Percentiles rank a stretch among this genome's conserved stretches.
Conservation (phyloP, 1,284 basidiomycete species). For the Cerioporus squamosus region DNA sequence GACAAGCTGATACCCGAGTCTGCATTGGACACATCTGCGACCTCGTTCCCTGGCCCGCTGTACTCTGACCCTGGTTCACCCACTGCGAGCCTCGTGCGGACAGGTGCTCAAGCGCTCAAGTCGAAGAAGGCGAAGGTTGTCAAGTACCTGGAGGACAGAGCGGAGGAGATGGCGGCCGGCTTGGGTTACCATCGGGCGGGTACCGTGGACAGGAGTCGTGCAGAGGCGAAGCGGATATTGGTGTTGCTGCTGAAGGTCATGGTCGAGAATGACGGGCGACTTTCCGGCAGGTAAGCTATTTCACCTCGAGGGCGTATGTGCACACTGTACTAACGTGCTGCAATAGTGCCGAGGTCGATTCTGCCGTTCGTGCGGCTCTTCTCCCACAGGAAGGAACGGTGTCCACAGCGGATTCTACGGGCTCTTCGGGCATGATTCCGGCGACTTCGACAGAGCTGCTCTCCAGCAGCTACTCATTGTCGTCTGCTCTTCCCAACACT, state of each 20-base stretch:
- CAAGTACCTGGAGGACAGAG: constrained; percentile 77
- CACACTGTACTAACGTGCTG: constrained; percentile 15
- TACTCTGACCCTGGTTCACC: constrained; percentile 76
- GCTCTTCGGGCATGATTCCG: constrained; percentile 23
- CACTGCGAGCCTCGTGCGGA: constrained; percentile 69
- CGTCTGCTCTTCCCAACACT: constrained; percentile 21
- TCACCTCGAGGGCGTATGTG: too few relatives aligned
- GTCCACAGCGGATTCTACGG: constrained; percentile 25
- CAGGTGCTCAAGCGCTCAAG: constrained; percentile 71
- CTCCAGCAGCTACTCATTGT: constrained; percentile 25
- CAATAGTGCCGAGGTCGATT: constrained; percentile 72
- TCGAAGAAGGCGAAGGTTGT: constrained; percentile 82
- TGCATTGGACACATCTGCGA: constrained; percentile 58
- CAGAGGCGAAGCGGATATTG: constrained; percentile 81
- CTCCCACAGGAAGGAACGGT: constrained; percentile 52
- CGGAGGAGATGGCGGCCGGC: constrained; percentile 78
- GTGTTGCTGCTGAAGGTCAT: constrained; percentile 77
- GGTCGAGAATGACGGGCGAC: constrained; percentile 85
- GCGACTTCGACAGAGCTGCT: constrained; percentile 27
- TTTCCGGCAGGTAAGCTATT: constrained; percentile 75
- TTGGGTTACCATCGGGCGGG: constrained; percentile 71
- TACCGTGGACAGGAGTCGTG: constrained; percentile 56
- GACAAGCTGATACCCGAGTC: constrained; percentile 73
- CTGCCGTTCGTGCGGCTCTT: constrained; percentile 64
- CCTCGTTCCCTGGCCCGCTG: constrained; percentile 84